Base-by-base conservation (phyloP, 1,284 basidiomycete genomes). In the Pterula multifida region DNA sequence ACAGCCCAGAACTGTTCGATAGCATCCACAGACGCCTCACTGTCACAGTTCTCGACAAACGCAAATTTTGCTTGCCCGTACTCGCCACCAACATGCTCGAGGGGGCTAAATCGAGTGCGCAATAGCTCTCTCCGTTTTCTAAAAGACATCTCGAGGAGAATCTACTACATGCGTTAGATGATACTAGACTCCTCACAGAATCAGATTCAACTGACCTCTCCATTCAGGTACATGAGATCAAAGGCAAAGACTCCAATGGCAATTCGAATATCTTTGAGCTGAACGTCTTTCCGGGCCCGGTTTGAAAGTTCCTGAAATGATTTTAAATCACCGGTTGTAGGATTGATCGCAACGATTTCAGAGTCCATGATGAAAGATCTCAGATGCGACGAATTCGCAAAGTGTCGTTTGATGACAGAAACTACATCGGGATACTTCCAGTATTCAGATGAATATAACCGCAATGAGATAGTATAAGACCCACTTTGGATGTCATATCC, bases 221-320 rank as follows among this genome's bases (percentile, higher is more conserved):
- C 87, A 64, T 97, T 86, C 48, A 93, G 68, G 60, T 86, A 87
- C 78, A 98, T 87, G 54, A 97, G 61, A 66, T 98, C 93, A 63
- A 97, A 98, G 0, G 79, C 89, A 65, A 84, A 95, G 0, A 96
- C 76, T 49, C 88, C 86, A 1, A 97, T 90, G 36, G 80, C 68
- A 49, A 96, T 78, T 57, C 79, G 85, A 60, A 98, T 78, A 58
- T 94, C 83, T 54, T 78, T 75, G 1, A 88, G 67, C 53, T 78
- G 72, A 36, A 95, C 92, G 60, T 90, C 86, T 61, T 95, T 94
- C 45, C 89, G 76, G 48, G 91, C 86, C 49, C 93, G 75, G 54
- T 85, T 82, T 2, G 88, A 89, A 19, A 97, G 69, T 53, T 91
- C 86, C 63, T 94, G 91, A 64, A 94, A 94, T 1, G 88, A 81